Evolutionary conservation across 352 stramenopile genomes (phyloP), one percentile per base, ranked within the genome.

Genomic region (Poterioochromonas sp.): DNA sequence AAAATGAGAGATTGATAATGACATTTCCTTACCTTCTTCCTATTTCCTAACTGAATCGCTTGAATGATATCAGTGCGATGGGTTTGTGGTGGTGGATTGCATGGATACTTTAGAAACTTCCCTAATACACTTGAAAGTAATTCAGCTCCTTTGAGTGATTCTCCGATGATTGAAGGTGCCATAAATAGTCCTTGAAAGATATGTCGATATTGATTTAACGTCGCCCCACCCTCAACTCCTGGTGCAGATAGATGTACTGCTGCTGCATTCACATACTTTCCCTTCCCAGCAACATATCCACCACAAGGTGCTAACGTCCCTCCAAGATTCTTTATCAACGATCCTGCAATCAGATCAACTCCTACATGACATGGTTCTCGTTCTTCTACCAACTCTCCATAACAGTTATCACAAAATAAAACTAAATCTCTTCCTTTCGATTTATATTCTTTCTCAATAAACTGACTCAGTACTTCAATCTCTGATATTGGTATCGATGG

Each of bases 351-450:
- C 1, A 85, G 40, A 76, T 85, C 81, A n/a, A 77, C 82, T 26
- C 82, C 82, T 3, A 85, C 80, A 58, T 83, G 77, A 41, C 65
- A 79, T 51, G 82, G 82, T 71, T 85, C 82, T 69, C 34, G 39
- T 37, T 84, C 79, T 76, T 85, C 82, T 12, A 85, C 82, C 32
- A 85, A 83, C 62, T 85, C 82, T 18, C 82, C 82, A 60, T 85
- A 85, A 76, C 82, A 85, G 40, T 85, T 85, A 34, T 85, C 82
- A 35, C 83, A 79, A 29, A 85, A 85, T 15, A 85, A 58, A n/a
- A 84, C 54, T n/a, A 85, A 74, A 22, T 81, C 76, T 49, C 58
- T 34, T 41, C 62, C 62, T 43, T 70, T 35, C 60, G 15, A 74
- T 80, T 70, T 70, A 35, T 70, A 83, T 15, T 69, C 29, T 35